Base-by-base conservation (phyloP, 2,329 filamentous ascomycete species). In the Thyridium curvatum region DNA sequence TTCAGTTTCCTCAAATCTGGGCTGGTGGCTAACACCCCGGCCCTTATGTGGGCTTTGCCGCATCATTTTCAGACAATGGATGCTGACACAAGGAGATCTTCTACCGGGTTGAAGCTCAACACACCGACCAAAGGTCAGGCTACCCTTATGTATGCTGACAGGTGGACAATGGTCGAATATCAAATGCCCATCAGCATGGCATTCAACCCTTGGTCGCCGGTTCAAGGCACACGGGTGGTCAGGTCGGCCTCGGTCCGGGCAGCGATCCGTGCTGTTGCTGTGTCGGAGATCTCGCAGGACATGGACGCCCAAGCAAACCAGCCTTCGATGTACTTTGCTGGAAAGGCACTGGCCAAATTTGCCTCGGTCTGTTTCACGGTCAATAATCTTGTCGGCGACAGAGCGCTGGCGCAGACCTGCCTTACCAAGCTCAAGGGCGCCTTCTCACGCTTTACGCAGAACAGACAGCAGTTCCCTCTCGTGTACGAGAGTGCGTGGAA, bases 301-400 rank as follows among this genome's bases (percentile, higher is more conserved):
- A 86, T 96, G 60, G 60, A 68, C n/a, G 65, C 67, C 0, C 82
- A 93, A 53, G 79, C 79, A 5, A 77, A 93, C 46, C 67, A 86
- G 29, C 77, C 91, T 55, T 94, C 88, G 30, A 90, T 95, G 79
- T 97, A 97, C 61, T 96, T 84, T 60, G 86, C 85, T 49, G 93
- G 93, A 50, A 97, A 91, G 69, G 77, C 79, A 1, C 64, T 93
- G 14, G 83, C 81, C 45, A 91, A 91, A 56, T 90, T 88, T 58
- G 86, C 84, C 1, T 68, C 69, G 13, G 66, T 90, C 18, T 63
- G 86, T 30, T 82, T 84, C 50, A 75, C 79, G 0, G 69, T 81
- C 32, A 68, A 79, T 42, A 74, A 84, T 46, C 60, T 91, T 44
- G 59, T 84, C 6, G 68, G 70, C 10, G 75, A 88, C 47, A 58